phyloP scores from a whole-genome alignment of 768 basidiomycete genomes.

The Pulveroboletus frians region DNA sequence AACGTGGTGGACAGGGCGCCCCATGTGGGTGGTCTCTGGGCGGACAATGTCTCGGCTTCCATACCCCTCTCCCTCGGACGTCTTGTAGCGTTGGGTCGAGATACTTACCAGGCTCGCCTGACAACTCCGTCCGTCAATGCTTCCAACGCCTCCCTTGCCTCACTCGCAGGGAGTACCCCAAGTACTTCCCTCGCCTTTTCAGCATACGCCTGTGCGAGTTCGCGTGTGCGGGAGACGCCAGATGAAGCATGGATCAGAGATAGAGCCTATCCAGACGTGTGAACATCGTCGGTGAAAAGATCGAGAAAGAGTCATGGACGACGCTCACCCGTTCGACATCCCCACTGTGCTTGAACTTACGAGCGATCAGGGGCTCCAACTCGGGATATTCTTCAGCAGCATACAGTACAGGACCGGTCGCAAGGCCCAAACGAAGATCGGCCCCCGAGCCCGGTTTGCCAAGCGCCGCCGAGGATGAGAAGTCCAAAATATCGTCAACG shows the following conservation, averaged over 20 bases:
- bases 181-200: constrained; percentile 71
- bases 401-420: constrained; percentile 81
- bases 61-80: not conserved
- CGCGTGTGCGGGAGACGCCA: constrained; percentile 72
- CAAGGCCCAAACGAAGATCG: constrained; percentile 76
- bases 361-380: constrained; percentile 69
- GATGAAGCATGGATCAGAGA: constrained; percentile 55
- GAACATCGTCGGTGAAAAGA: not conserved
- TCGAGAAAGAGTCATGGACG: not conserved
- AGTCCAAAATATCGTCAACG: constrained; percentile 94
- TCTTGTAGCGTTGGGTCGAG: not conserved
- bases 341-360: constrained; percentile 70
- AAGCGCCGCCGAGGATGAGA: constrained; percentile 69
- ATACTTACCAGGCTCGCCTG: constrained; percentile 46
- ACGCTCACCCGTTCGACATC: constrained; percentile 71
- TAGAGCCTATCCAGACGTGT: constrained; percentile 46
- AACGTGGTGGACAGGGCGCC: not conserved
- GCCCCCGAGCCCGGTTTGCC: constrained; percentile 86
- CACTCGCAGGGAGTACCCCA: constrained; percentile 69
- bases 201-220: constrained; percentile 72
- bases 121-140: constrained; percentile 65
- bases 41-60: not conserved
- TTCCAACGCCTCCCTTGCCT: constrained; percentile 72
- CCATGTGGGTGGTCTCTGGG: constrained; percentile 2
- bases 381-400: constrained; percentile 82